Percentiles rank a stretch among this genome's conserved stretches.
Conservation (phyloP, 176 grass and related monocot species). For the Oryza officinalis region DNA sequence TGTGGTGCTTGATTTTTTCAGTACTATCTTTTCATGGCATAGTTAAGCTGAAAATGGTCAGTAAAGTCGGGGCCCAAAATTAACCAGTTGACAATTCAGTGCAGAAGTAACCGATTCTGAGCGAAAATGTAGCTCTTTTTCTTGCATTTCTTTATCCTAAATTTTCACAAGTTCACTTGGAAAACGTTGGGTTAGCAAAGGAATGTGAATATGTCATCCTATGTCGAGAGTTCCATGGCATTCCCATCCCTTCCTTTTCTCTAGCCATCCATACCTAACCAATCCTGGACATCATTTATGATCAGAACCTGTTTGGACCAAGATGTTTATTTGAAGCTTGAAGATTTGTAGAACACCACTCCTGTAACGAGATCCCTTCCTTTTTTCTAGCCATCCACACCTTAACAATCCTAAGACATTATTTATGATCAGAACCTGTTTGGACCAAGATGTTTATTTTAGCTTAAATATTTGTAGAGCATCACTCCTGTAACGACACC, state of each 20-base stretch:
- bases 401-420: neutral
- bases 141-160: neutral
- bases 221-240: neutral
- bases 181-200: neutral
- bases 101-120: neutral
- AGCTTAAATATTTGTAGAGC: neutral
- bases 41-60: neutral
- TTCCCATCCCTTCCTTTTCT: neutral
- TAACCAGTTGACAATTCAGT: neutral
- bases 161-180: neutral
- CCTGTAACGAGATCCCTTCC: neutral
- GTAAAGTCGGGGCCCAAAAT: neutral
- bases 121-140: neutral
- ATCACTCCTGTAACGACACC: neutral
- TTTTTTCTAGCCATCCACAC: neutral
- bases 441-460: neutral
- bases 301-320: neutral
- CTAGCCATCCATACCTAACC: neutral
- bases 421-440: neutral
- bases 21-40: neutral
- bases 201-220: neutral
- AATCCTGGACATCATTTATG: neutral
- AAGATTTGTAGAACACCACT: neutral
- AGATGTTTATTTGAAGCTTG: neutral
- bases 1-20: neutral